A percentile compares a stretch with the other conserved stretches of the same genome.
phyloP scores from a whole-genome alignment of 495 filamentous ascomycete genomes.

The Penicillium ucsense region DNA sequence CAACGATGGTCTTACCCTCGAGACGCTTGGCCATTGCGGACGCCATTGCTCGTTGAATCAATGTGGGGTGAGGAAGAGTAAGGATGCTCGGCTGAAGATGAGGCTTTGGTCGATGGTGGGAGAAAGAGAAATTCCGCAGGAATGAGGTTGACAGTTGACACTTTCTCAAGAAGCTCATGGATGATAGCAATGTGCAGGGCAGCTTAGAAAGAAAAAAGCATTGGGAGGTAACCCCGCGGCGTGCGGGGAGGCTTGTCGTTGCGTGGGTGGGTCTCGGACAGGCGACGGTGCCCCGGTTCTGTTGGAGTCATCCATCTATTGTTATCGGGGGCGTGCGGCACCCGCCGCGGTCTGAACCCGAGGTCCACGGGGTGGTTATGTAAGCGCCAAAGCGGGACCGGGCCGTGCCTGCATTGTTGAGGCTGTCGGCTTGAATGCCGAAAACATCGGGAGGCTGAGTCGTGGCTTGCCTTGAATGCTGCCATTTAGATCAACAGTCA shows the following conservation, averaged over 20 bases:
- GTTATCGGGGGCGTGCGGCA: too few species aligned
- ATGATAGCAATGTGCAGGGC: constrained; percentile 2
- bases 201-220: constrained; percentile 9
- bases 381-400: too few species aligned
- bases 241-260: constrained; percentile 18
- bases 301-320: too few species aligned
- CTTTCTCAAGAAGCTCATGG: constrained; percentile 26
- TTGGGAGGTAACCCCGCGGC: constrained; percentile 8
- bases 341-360: too few species aligned
- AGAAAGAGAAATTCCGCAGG: constrained; percentile 12
- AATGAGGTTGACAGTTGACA: constrained; percentile 20
- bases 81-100: constrained; percentile 13
- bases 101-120: constrained; percentile 7
- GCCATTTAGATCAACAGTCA: too few species aligned
- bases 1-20: constrained; percentile 83
- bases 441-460: too few species aligned
- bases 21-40: constrained; percentile 76
- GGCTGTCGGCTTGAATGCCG: too few species aligned
- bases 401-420: too few species aligned
- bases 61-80: constrained; percentile 12
- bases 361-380: too few species aligned
- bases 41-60: constrained; percentile 51
- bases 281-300: background rate
- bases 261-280: constrained; percentile 15
- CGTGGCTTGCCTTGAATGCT: too few species aligned